These are phyloP conservation scores for Entonaema liquescens DNA, from an alignment of 495 filamentous ascomycete genomes.

Conservation along the genomic window DNA sequence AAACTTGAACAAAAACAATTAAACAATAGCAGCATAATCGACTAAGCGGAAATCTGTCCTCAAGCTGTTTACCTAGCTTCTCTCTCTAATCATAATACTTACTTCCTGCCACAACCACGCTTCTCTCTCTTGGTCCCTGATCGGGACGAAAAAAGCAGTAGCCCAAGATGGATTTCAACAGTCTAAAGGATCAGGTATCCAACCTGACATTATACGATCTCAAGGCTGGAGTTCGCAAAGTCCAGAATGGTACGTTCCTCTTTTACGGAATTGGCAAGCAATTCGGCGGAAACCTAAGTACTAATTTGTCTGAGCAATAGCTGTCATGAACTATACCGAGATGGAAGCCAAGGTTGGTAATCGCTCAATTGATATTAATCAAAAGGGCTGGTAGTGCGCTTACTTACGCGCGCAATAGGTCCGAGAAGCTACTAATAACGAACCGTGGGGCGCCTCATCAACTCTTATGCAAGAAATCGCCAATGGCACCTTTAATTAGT, in stretches of 20 bases:
- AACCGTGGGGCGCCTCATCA: conserved; percentile 94
- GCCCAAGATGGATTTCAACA: conserved; percentile 81
- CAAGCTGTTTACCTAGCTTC: neutral
- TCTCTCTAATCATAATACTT: neutral
- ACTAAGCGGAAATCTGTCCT: too few relatives aligned
- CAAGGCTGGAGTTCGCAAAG: conserved; percentile 96
- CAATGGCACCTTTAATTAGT: conserved; percentile 98
- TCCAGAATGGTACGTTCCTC: conserved; percentile 86
- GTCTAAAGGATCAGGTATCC: conserved; percentile 86
- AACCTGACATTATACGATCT: conserved; percentile 96
- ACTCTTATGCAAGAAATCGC: conserved; percentile 94
- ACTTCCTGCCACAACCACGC: neutral
- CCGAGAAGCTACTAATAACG: conserved; percentile 97
- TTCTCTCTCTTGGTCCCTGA: conserved; percentile 13
- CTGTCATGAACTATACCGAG: conserved; percentile 99
- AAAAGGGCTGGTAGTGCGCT: conserved; percentile 6
- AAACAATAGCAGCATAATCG: neutral
- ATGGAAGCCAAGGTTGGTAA: conserved; percentile 93
- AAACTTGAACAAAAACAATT: neutral
- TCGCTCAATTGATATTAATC: neutral
- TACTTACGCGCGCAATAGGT: conserved; percentile 62
- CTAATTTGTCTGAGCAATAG: conserved; percentile 55
- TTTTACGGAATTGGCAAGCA: neutral
- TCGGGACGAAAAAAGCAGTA: conserved; percentile 25
- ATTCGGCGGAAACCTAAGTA: conserved; percentile 18